Conservation (phyloP, 345 rosid species). For the Corchorus capsularis region DNA sequence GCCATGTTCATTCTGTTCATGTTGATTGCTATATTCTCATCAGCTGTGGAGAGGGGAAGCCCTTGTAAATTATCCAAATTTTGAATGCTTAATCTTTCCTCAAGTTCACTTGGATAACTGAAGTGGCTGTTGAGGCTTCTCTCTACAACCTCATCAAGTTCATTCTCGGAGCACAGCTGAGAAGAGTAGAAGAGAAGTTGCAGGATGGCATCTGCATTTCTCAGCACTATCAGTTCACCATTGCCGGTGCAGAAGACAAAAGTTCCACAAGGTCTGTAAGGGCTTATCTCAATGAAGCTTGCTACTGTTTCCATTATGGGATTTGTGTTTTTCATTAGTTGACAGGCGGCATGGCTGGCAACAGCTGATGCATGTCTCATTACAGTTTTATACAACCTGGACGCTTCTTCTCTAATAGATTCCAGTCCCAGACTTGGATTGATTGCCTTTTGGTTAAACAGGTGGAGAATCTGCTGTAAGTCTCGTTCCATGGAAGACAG, state of each 20-base stretch:
- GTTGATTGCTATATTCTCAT: conserved; percentile 15
- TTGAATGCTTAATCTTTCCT: conserved; percentile 32
- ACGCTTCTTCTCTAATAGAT: conserved; percentile 9
- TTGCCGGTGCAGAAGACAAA: conserved; percentile 58
- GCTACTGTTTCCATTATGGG: conserved; percentile 58
- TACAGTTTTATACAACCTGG: conserved; percentile 44
- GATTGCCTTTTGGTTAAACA: conserved; percentile 26
- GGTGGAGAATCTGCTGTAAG: conserved; percentile 36
- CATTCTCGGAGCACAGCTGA: conserved; percentile 45
- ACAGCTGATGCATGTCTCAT: conserved; percentile 55
- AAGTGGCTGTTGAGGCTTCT: conserved; percentile 53
- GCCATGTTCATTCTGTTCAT: background rate
- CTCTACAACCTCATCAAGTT: conserved; percentile 29
- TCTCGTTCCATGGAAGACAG: conserved; percentile 32
- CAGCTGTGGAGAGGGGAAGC: conserved; percentile 34
- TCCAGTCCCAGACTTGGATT: conserved; percentile 17
- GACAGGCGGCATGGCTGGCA: conserved; percentile 60
- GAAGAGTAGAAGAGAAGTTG: conserved; percentile 69
- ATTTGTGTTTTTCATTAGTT: conserved; percentile 67
- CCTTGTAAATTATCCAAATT: conserved; percentile 36
- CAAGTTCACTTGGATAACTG: conserved; percentile 39
- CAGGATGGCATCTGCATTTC: conserved; percentile 73
- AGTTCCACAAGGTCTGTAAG: conserved; percentile 79
- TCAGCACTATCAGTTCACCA: conserved; percentile 45
- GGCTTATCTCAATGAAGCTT: conserved; percentile 63